A percentile compares a stretch with the other conserved stretches of the same genome.
Evolutionary conservation across 495 filamentous ascomycete genomes (phyloP).

Genomic region (Penicillium soppii): DNA sequence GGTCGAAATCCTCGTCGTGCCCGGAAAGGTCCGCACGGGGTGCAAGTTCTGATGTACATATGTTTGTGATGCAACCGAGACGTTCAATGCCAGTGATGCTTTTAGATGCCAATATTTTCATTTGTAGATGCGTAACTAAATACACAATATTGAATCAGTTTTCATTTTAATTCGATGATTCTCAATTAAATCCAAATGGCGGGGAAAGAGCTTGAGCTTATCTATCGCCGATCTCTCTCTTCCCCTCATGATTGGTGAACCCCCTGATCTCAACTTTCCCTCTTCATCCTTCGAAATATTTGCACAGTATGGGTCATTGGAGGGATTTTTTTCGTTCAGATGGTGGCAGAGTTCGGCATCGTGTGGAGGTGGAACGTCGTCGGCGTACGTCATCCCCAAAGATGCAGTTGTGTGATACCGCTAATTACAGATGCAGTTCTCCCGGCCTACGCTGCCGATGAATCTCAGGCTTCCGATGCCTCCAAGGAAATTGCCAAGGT

Average conservation of each 20-base stretch:
- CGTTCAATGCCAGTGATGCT: constrained; percentile 37
- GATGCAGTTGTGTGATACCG: constrained; percentile 5
- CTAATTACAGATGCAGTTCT: constrained; percentile 35
- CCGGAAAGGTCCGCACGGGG: constrained; percentile 12
- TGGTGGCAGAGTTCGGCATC: constrained; percentile 21
- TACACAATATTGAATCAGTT: neutral
- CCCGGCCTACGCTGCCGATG: constrained; percentile 35
- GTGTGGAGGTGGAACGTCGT: constrained; percentile 31
- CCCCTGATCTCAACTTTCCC: neutral
- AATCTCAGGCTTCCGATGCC: constrained; percentile 50
- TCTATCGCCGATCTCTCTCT: neutral
- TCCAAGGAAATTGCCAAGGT: constrained; percentile 76
- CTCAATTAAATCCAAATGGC: neutral
- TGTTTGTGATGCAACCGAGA: constrained; percentile 32
- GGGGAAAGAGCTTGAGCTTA: constrained; percentile 9
- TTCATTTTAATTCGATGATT: too few species aligned
- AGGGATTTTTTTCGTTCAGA: constrained; percentile 31
- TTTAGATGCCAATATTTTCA: constrained; percentile 15
- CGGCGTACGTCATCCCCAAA: constrained; percentile 40
- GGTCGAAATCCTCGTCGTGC: constrained; percentile 17
- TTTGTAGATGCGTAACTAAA: neutral
- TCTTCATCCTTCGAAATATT: neutral
- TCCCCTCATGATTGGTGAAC: constrained; percentile 1
- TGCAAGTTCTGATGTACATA: constrained; percentile 46
- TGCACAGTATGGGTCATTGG: constrained; percentile 36